Conservation (phyloP, 1,284 basidiomycete genomes). For the Leccinum fallax region DNA sequence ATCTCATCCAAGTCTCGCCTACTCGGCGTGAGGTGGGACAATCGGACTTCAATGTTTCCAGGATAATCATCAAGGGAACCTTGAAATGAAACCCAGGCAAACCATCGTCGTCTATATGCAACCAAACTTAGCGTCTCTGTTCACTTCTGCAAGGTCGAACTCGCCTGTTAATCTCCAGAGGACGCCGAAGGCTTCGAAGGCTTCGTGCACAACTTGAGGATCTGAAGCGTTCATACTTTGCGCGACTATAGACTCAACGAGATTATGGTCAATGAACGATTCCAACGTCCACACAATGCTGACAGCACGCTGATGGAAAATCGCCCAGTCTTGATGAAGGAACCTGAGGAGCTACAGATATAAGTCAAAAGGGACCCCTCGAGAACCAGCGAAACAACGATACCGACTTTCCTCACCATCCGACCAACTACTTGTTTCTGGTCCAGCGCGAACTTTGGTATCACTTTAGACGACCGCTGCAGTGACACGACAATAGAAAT, state of each 20-base stretch:
- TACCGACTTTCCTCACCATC: conserved; percentile 55
- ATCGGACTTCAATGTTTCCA: conserved; percentile 80
- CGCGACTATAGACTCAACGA: conserved; percentile 79
- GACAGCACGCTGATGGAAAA: conserved; percentile 83
- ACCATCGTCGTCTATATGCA: conserved; percentile 76
- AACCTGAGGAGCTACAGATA: conserved; percentile 69
- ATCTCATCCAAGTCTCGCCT: conserved; percentile 95
- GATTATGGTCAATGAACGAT: conserved; percentile 56
- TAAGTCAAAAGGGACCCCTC: conserved; percentile 2
- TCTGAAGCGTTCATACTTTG: conserved; percentile 64
- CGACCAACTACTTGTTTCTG: conserved; percentile 54
- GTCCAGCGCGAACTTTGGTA: conserved; percentile 58
- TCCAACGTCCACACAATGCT: conserved; percentile 88
- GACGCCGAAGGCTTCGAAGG: conserved; percentile 88
- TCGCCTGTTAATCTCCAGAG: conserved; percentile 89
- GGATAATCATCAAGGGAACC: conserved; percentile 83
- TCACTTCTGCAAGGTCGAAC: conserved; percentile 19
- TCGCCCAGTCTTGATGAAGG: conserved; percentile 64
- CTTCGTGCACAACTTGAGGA: conserved; percentile 51
- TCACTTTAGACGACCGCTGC: conserved; percentile 50
- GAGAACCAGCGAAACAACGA: not conserved
- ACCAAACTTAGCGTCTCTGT: conserved; percentile 7
- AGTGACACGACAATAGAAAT: conserved; percentile 62
- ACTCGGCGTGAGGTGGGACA: conserved; percentile 74
- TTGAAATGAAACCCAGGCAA: conserved; percentile 82